Base-by-base conservation (phyloP, 345 rosid genomes). In the Clausena lansium region DNA sequence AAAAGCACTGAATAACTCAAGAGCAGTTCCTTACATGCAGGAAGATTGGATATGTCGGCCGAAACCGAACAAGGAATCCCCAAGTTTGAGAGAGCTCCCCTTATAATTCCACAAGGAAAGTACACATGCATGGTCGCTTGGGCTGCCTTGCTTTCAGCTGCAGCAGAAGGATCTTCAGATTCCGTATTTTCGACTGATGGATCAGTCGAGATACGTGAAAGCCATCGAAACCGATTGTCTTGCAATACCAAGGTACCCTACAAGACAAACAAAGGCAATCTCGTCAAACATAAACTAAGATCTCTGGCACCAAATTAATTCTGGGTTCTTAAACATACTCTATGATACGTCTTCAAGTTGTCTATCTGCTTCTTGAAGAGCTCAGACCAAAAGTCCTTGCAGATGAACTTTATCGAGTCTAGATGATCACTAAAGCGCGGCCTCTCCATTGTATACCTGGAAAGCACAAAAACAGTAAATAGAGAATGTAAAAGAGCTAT, bases 381-480 rank as follows among this genome's bases (percentile, higher is more conserved):
- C 85, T 94, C 98, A 4, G 97, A 91, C 99, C 99, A 96, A 84
- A 96, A 96, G 77, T 96, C 99, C 83, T 96, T 96, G 90, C 98
- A 96, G 75, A 96, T 96, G 87, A 94, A 94, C 89, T 96, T 96
- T 82, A 94, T 96, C 45, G 99, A 98, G 80, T 95, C 99, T 9
- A 95, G 82, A 88, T 95, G 97, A 80, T 95, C 98, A 67, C 79
- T 85, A 84, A 95, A 95, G 57, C 98, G 86, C 25, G 98, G 98
- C 67, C 97, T 90, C 79, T 95, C 99, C 96, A 95, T 89, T 1
- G 99, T 92, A 80, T 95, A 95, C 80, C 98, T 95, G 78, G 61
- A 10, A 67, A 81, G 32, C 66, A n/a, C 62, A 19, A 61, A 70
- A 15, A 50, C 57, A 2, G 50, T 3, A 45, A 45, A 27, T 63